These are phyloP conservation scores for Acrasis kona DNA, from an alignment of 78 protist genomes.

Conservation along the genomic window DNA sequence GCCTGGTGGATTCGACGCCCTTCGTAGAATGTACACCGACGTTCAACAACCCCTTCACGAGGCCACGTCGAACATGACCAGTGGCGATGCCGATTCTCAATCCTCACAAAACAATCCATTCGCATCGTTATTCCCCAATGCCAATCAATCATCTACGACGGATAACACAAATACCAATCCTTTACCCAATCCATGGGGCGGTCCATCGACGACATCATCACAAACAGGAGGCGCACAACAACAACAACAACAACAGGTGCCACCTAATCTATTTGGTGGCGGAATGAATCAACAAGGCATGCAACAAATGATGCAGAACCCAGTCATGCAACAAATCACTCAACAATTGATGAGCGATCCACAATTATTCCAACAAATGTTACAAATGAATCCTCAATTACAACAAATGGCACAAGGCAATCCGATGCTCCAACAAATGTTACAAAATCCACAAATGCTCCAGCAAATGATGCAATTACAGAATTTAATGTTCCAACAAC, in stretches of 20 bases:
- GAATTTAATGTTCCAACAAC: conserved; percentile 17
- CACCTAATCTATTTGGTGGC: conserved; percentile 3
- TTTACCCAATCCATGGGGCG: conserved; percentile 67
- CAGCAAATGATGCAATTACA: conserved; percentile 57
- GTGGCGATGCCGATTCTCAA: background rate
- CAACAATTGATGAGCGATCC: conserved; percentile 54
- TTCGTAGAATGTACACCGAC: conserved; percentile 63
- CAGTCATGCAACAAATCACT: conserved; percentile 40
- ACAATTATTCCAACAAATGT: conserved; percentile 34
- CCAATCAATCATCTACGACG: background rate
- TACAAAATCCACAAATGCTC: conserved; percentile 42
- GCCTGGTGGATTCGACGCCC: conserved; percentile 73
- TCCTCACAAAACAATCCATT: background rate
- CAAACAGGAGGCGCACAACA: background rate
- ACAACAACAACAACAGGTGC: no score
- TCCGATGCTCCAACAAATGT: conserved; percentile 34
- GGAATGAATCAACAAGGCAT: conserved; percentile 19
- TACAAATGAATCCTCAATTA: background rate
- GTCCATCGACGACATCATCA: background rate
- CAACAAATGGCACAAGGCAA: conserved; percentile 15
- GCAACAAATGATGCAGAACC: conserved; percentile 43
- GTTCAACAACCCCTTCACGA: conserved; percentile 65
- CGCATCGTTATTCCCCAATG: no score
- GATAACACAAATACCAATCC: conserved; percentile 54
- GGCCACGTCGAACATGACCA: conserved; percentile 25